Evolutionary conservation across 352 stramenopile species (phyloP).

Genomic region (Phytophthora palmivora): DNA sequence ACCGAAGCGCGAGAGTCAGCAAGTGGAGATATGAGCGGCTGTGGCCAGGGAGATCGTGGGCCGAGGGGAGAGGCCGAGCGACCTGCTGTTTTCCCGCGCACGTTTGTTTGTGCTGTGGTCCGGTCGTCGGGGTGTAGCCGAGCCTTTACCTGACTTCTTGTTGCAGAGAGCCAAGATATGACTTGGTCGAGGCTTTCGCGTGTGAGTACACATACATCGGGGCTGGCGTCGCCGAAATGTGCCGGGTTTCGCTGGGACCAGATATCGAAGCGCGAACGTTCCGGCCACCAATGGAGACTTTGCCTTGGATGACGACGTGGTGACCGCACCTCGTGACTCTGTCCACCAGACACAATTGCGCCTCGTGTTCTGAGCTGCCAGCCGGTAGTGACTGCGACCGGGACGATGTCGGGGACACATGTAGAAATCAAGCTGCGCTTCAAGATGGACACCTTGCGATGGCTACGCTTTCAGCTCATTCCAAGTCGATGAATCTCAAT

Average conservation of each 20-base stretch:
- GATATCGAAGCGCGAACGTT: conserved; percentile 24
- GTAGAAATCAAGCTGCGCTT: conserved; percentile 10
- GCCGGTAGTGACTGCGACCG: neutral
- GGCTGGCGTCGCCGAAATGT: neutral
- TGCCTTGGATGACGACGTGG: neutral
- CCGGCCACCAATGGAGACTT: neutral
- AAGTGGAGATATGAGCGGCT: conserved; percentile 57
- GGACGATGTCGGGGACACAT: conserved; percentile 9
- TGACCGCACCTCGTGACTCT: conserved; percentile 6
- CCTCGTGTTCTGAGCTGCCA: conserved; percentile 25
- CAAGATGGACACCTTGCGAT: conserved; percentile 26
- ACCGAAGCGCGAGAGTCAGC: conserved; percentile 48
- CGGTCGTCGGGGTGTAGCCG: conserved; percentile 22
- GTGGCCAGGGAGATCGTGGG: neutral
- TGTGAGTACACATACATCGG: no score
- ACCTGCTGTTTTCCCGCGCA: conserved; percentile 32
- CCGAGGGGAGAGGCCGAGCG: conserved; percentile 27
- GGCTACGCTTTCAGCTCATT: conserved; percentile 18
- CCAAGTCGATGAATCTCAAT: conserved; percentile 17
- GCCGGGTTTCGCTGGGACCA: conserved; percentile 15
- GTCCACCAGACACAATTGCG: conserved; percentile 10
- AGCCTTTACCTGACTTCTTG: conserved; percentile 32
- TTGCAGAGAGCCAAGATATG: conserved; percentile 21
- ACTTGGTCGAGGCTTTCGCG: neutral
- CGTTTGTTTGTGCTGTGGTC: conserved; percentile 32